Conservation (phyloP, 345 rosid species). For the Psidium guajava region DNA sequence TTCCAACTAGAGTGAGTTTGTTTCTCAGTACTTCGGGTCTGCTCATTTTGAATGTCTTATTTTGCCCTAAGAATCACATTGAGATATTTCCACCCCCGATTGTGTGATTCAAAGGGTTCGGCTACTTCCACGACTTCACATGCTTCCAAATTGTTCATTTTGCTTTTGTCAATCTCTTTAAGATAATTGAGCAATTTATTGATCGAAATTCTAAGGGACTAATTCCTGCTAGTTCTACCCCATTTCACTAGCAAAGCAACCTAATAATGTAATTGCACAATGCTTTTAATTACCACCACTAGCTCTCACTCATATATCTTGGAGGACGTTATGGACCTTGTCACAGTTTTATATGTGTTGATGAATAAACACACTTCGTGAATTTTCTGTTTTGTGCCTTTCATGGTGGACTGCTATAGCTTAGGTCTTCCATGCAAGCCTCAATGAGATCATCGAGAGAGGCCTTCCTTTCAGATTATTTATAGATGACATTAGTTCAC, state of each 20-base stretch:
- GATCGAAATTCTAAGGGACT: background rate
- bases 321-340: background rate
- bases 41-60: background rate
- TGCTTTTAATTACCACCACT: background rate
- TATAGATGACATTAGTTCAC: background rate
- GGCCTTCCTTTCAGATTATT: background rate
- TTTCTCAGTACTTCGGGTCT: background rate
- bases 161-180: background rate
- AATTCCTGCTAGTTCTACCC: background rate
- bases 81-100: background rate
- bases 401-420: background rate
- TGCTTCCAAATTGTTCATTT: background rate
- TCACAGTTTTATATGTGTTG: background rate
- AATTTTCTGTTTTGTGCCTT: background rate
- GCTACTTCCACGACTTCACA: background rate
- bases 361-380: background rate
- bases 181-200: background rate
- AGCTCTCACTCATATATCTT: background rate
- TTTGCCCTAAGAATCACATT: background rate
- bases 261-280: background rate
- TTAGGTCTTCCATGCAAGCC: background rate
- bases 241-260: background rate
- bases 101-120: background rate
- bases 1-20: background rate
- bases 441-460: background rate